A percentile compares a stretch with the other conserved stretches of the same genome.
Conservation (phyloP, 306 rosid genomes). For the Echinosophora koreensis region DNA sequence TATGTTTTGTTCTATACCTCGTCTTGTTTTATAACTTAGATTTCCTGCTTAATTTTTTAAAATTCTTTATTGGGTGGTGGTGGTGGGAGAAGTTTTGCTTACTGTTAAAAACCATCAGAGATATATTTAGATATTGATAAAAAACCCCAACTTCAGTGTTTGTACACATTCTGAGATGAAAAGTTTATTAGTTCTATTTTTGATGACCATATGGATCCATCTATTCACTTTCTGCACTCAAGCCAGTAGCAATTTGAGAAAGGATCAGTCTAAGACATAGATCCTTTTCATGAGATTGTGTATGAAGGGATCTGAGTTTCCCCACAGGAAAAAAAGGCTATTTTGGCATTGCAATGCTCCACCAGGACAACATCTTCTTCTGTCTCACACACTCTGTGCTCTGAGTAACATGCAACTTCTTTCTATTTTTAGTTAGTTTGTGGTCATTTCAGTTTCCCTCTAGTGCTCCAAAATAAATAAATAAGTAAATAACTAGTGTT, state of each 20-base stretch:
- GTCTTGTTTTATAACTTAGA: constrained; percentile 37
- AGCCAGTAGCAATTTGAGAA: constrained; percentile 12
- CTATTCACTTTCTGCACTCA: neutral
- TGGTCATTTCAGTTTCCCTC: constrained; percentile 1
- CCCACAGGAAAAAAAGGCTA: neutral
- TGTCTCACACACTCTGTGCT: neutral
- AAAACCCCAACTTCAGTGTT: neutral
- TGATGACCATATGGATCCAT: constrained; percentile 6
- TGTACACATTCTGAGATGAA: neutral
- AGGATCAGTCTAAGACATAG: constrained; percentile 4
- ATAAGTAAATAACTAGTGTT: neutral
- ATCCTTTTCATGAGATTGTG: constrained; percentile 3
- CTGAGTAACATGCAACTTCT: neutral
- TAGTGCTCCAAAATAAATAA: no score
- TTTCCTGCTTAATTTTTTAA: constrained; percentile 14
- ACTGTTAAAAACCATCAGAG: neutral
- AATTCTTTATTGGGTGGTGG: neutral
- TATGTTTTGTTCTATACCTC: constrained; percentile 57
- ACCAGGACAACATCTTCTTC: neutral
- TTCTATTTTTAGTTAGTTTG: constrained; percentile 11
- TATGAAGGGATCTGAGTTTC: constrained; percentile 12
- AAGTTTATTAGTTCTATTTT: neutral
- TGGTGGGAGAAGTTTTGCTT: neutral
- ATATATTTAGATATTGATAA: neutral
- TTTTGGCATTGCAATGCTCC: neutral